These are phyloP conservation scores for Hylodesmum podocarpum DNA, from an alignment of 306 rosid genomes.

Conservation along the genomic window DNA sequence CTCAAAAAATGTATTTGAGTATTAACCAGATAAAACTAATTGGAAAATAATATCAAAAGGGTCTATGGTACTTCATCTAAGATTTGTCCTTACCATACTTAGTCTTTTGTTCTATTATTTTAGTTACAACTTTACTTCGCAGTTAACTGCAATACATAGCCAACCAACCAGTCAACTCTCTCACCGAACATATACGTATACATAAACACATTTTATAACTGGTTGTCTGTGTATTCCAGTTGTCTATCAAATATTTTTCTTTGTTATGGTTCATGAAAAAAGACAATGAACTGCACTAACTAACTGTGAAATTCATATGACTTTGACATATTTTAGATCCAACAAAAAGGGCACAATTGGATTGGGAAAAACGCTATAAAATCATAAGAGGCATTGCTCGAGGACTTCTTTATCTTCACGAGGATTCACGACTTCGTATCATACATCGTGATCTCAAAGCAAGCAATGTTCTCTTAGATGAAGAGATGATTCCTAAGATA, in stretches of 20 bases:
- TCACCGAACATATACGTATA: too few species aligned
- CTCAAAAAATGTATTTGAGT: too few species aligned
- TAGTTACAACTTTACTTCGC: too few species aligned
- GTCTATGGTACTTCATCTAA: too few species aligned
- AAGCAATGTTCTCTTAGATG: not conserved
- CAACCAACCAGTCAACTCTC: too few species aligned
- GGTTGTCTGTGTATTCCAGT: too few species aligned
- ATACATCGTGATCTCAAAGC: not conserved
- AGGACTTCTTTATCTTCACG: not conserved
- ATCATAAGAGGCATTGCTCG: conserved; percentile 15
- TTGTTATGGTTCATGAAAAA: not conserved
- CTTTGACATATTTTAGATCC: conserved; percentile 23
- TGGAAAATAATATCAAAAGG: too few species aligned
- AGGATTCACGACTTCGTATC: not conserved
- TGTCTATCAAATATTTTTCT: too few species aligned
- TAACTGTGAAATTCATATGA: not conserved
- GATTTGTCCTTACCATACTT: too few species aligned
- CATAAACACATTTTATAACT: too few species aligned
- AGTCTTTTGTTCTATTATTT: not conserved
- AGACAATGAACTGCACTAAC: not conserved
- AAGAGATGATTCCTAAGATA: conserved; percentile 7
- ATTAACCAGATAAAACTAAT: too few species aligned
- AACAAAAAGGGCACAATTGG: not conserved
- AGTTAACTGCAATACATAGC: too few species aligned
- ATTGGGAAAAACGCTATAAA: conserved; percentile 30